phyloP scores from a whole-genome alignment of 2,329 filamentous ascomycete genomes.

The Colletotrichum limetticola region DNA sequence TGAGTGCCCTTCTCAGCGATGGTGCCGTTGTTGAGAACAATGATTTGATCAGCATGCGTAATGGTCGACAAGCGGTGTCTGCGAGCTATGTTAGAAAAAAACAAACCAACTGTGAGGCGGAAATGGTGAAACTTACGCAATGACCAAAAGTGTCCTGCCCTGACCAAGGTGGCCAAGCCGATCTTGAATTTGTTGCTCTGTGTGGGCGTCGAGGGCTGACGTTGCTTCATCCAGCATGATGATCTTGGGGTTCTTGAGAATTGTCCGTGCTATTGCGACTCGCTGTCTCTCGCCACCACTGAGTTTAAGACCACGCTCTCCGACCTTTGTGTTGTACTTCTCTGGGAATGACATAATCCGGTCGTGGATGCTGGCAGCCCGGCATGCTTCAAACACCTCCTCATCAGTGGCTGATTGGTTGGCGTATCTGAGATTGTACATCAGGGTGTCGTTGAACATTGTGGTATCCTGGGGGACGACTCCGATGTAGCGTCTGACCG shows the following conservation, averaged over 20 bases:
- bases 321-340: constrained; percentile 88
- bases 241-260: constrained; percentile 90
- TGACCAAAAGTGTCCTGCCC: constrained; percentile 92
- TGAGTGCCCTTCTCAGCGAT: constrained; percentile 85
- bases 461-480: constrained; percentile 98
- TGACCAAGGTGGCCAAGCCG: constrained; percentile 84
- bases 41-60: constrained; percentile 85
- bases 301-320: constrained; percentile 86
- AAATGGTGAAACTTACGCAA: constrained; percentile 72
- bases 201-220: constrained; percentile 89
- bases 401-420: constrained; percentile 84
- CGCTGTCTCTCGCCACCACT: constrained; percentile 95
- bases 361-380: constrained; percentile 90
- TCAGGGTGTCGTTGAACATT: constrained; percentile 91
- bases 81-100: constrained; percentile 38
- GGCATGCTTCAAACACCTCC: constrained; percentile 83
- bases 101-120: constrained; percentile 37
- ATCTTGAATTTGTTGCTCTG: constrained; percentile 91
- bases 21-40: constrained; percentile 80
- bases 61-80: constrained; percentile 87
- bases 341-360: constrained; percentile 91
- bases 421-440: constrained; percentile 95
- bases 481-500: constrained; percentile 89
- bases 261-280: constrained; percentile 91
- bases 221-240: constrained; percentile 95